Evolutionary conservation across 805 yeast genomes (phyloP), one percentile per base, ranked within the genome.

Genomic region (Saccharomycopsis javanensis): DNA sequence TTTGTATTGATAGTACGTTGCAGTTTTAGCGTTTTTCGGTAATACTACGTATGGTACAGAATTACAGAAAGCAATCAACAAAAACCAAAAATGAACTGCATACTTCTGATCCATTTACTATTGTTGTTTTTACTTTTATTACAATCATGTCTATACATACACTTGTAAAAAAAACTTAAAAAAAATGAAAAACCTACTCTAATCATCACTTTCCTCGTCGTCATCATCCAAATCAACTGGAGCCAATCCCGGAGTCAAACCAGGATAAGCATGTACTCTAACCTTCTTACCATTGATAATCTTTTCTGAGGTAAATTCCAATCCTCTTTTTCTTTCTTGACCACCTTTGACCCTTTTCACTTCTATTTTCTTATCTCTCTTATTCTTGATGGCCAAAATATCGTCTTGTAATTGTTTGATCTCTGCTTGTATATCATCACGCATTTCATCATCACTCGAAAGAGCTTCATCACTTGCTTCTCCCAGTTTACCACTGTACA

Each of bases 161-260:
- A n/a, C n/a, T n/a, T n/a, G n/a, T n/a, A n/a, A n/a, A n/a, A n/a
- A n/a, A n/a, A n/a, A n/a, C n/a, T n/a, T n/a, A n/a, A n/a, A n/a
- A n/a, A n/a, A n/a, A n/a, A n/a, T n/a, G n/a, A n/a, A n/a, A n/a
- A n/a, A n/a, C n/a, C n/a, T 15, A 15, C n/a, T n/a, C n/a, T n/a
- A n/a, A n/a, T 35, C 34, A 25, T 56, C 58, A 27, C 58, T 56
- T 8, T 55, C 58, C n/a, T 55, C 58, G 27, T 78, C 81, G 57
- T 80, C 82, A 62, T 81, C 84, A 50, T 79, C 77, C 62, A 75
- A 73, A 35, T 82, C 91, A 25, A 87, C 90, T 33, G 94, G 94
- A 1, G 94, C 95, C 69, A 87, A 76, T 61, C 95, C 95, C 0
- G 94, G 95, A 0, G 95, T 87, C 56, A 87, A 74, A 28, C 94